Base-by-base conservation (phyloP, 371 early-diverging fungal genomes). In the Mortierella sp. region DNA sequence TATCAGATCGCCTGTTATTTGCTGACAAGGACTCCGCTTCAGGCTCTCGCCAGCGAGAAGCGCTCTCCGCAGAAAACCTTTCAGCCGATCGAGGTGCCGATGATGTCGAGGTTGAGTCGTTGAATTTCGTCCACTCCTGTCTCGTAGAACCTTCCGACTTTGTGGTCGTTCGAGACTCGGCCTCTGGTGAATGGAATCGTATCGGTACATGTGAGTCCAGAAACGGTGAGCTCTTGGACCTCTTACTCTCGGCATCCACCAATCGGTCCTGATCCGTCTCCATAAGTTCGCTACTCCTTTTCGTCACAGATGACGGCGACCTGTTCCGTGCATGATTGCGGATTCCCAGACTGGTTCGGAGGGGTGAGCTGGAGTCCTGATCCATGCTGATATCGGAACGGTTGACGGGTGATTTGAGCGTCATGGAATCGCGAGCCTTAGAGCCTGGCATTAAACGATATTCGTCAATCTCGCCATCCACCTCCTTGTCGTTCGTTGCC, bases 371-470 rank as follows among this genome's bases (percentile, higher is more conserved):
- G 3, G 21, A 8, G 14, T 48, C 57, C n/a, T 60, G 45, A 11
- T 58, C 45, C 58, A 52, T 57, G 63, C 44, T 72, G 34, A 52
- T 57, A 28, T 71, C 70, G 24, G 77, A 54, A 19, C 70, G 58
- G 19, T 24, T 21, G 9, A 34, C 52, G 0, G 85, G 85, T 11
- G 85, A 84, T 16, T 81, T 45, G 21, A 81, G 58, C 0, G 54
- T 70, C 79, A 81, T 79, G 0, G 85, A 84, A 24, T 84, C 85
- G 26, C 85, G 58, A 14, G 85, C 79, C 48, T 42, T 81, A 10
- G 79, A 79, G 10, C 76, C 77, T 0, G 85, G 81, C 13, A 77
- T 81, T 1, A 75, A 9, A 16, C 63, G 65, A 50, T 34, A 28
- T 1, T 57, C 76, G 11, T 19, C 19, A 28, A 34, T 31, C 21